phyloP scores from a whole-genome alignment of 1,284 basidiomycete species.

The Chalciporus sp. region DNA sequence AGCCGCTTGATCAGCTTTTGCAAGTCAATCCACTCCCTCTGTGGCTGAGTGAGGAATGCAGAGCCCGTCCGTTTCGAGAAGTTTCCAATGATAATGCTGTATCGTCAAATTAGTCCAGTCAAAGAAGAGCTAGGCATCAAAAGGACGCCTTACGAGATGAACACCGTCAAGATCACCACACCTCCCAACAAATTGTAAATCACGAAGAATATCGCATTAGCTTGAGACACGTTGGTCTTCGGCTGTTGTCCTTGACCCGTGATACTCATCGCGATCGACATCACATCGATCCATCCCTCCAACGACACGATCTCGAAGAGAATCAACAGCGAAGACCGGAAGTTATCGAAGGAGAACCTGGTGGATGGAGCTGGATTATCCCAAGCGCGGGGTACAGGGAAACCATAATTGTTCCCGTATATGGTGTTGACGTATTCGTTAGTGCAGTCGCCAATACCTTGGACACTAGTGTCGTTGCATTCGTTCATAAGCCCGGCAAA shows the following conservation, averaged over 20 bases:
- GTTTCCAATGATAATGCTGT: constrained; percentile 93
- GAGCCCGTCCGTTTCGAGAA: constrained; percentile 86
- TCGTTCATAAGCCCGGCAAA: constrained; percentile 85
- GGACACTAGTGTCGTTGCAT: constrained; percentile 77
- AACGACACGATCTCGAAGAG: constrained; percentile 96
- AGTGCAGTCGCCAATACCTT: constrained; percentile 67
- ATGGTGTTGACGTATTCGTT: constrained; percentile 75
- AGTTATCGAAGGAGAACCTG: constrained; percentile 90
- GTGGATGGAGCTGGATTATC: constrained; percentile 84
- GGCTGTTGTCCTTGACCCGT: constrained; percentile 74
- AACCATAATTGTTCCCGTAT: constrained; percentile 59
- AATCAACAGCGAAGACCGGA: constrained; percentile 85
- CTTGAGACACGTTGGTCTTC: constrained; percentile 68
- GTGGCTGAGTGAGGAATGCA: constrained; percentile 84
- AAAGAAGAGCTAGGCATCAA: not conserved
- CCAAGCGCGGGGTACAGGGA: constrained; percentile 87
- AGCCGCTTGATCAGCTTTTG: constrained; percentile 89
- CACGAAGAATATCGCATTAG: constrained; percentile 91
- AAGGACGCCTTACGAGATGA: constrained; percentile 67
- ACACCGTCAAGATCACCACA: constrained; percentile 87
- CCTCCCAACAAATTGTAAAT: constrained; percentile 94
- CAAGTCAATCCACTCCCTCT: constrained; percentile 94
- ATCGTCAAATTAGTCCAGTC: constrained; percentile 10
- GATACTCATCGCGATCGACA: constrained; percentile 83
- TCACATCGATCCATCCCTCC: constrained; percentile 95